These are phyloP conservation scores for Neonectria hederae DNA, from an alignment of 2,329 filamentous ascomycete species.

Conservation along the genomic window DNA sequence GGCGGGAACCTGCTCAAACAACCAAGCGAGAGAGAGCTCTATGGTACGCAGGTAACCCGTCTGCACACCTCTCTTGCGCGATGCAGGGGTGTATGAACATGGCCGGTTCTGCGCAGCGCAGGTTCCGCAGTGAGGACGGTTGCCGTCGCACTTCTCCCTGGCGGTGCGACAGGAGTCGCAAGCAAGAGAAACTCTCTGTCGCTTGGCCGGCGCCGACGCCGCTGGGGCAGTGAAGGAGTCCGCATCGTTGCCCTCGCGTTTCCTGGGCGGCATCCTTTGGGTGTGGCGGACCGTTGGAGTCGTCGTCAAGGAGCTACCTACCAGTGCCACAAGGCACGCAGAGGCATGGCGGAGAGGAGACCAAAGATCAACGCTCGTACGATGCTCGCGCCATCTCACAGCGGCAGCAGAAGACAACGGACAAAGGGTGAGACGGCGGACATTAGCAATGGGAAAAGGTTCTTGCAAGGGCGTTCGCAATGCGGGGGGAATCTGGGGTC, in stretches of 20 bases:
- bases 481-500: constrained; percentile 44
- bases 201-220: constrained; percentile 54
- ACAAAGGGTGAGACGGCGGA: constrained; percentile 23
- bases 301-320: constrained; percentile 30
- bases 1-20: constrained; percentile 69
- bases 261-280: constrained; percentile 52
- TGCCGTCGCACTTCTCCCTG: constrained; percentile 78
- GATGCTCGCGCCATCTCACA: constrained; percentile 38
- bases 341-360: constrained; percentile 36
- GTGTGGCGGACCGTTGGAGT: constrained; percentile 22
- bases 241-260: constrained; percentile 43
- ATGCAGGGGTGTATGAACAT: constrained; percentile 77
- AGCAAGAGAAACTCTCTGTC: constrained; percentile 73
- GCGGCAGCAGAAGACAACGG: constrained; percentile 14
- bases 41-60: constrained; percentile 82
- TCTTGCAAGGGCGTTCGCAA: constrained; percentile 24
- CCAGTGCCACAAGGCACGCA: constrained; percentile 35
- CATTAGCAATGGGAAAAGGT: constrained; percentile 26
- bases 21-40: constrained; percentile 73
- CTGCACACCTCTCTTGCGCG: constrained; percentile 80
- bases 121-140: constrained; percentile 72
- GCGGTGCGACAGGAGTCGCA: constrained; percentile 75
- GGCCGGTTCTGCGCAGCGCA: constrained; percentile 70
- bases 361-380: constrained; percentile 26
- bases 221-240: constrained; percentile 39